Conservation (phyloP, 371 early-diverging fungal genomes). For the Encephalitozoon cuniculi region DNA sequence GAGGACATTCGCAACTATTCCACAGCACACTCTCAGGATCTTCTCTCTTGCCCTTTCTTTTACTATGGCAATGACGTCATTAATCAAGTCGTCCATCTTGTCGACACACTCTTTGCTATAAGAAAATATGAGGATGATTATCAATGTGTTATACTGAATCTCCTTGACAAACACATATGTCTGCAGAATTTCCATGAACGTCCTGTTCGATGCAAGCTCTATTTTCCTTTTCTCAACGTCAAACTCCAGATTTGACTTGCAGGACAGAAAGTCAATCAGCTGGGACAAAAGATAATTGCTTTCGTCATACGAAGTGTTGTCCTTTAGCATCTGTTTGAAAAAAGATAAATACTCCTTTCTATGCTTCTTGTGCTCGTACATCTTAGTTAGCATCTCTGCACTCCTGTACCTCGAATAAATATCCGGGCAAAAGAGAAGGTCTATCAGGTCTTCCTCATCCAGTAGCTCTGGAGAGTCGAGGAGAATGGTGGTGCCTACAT, state of each 20-base stretch:
- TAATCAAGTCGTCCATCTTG: neutral
- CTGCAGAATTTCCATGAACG: conserved; percentile 25
- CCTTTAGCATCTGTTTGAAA: conserved; percentile 34
- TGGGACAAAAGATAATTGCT: conserved; percentile 45
- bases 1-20: conserved; percentile 15
- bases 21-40: conserved; percentile 32
- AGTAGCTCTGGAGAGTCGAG: conserved; percentile 10
- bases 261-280: conserved; percentile 30
- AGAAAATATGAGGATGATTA: conserved; percentile 49
- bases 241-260: conserved; percentile 20
- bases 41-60: conserved; percentile 33
- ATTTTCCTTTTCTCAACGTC: conserved; percentile 32
- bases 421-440: conserved; percentile 29
- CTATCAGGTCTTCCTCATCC: conserved; percentile 35
- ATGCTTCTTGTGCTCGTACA: conserved; percentile 30
- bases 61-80: conserved; percentile 6
- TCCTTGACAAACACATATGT: conserved; percentile 34
- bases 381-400: conserved; percentile 38
- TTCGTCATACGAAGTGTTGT: conserved; percentile 37
- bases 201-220: conserved; percentile 28
- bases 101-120: conserved; percentile 25
- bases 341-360: conserved; percentile 40
- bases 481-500: neutral
- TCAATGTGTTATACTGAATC: conserved; percentile 51
- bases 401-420: conserved; percentile 46